Conservation (phyloP, 73 alveolate species). For the Loxodes magnus region DNA sequence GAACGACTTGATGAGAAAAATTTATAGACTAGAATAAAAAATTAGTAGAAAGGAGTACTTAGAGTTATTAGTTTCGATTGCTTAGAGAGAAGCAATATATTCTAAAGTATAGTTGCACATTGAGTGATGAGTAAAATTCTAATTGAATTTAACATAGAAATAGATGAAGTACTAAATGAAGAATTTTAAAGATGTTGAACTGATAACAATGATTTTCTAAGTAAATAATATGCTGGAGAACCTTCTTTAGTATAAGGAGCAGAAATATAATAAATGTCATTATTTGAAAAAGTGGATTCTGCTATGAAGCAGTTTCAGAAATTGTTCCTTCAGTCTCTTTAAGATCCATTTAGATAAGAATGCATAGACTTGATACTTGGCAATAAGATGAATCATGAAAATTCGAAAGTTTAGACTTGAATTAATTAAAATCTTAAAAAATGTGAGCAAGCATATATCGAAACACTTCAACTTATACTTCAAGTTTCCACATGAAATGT, state of each 20-base stretch:
- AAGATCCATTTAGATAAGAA: constrained; percentile 55
- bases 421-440: not conserved
- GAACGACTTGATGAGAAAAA: too few species aligned
- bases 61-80: constrained; percentile 87
- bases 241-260: constrained; percentile 69
- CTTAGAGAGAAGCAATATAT: constrained; percentile 80
- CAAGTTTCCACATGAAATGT: constrained; percentile 7
- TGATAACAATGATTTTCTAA: constrained; percentile 71
- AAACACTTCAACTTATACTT: not conserved
- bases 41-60: constrained; percentile 63
- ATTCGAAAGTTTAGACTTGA: not conserved
- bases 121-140: not conserved
- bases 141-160: not conserved
- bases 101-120: constrained; percentile 33
- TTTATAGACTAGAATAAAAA: too few species aligned
- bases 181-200: constrained; percentile 60
- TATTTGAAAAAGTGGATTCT: too few species aligned
- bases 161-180: not conserved
- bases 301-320: constrained; percentile 55
- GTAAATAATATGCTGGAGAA: constrained; percentile 79
- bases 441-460: not conserved
- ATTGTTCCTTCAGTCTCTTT: constrained; percentile 39
- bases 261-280: constrained; percentile 61
- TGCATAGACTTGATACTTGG: constrained; percentile 43
- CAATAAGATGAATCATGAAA: constrained; percentile 3